Base-by-base conservation (phyloP, 495 filamentous ascomycete species). In the Apiosordaria backusii region DNA sequence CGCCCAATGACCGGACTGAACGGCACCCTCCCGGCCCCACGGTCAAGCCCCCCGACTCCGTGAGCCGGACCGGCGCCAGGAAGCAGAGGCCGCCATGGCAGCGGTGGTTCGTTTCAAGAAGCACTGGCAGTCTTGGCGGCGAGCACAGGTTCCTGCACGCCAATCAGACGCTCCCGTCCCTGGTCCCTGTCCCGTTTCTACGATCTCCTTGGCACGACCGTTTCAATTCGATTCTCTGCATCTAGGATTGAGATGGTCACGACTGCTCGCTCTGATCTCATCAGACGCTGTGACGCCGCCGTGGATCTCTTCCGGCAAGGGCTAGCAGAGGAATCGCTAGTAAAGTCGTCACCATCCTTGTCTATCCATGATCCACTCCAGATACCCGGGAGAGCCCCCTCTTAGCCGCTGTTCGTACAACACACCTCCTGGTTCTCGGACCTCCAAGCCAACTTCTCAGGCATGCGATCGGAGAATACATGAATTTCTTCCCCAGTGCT, bases 81-180 rank as follows among this genome's bases (percentile, higher is more conserved):
- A 55, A 55, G 62, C 67, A 67, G 70, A 72, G 70, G 70, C 70
- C 70, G 70, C 70, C 70, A 57, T 67, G 57, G 52, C 22, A 21
- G n/a, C 6, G 18, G n/a, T 25, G 16, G n/a, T 40, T 59, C 23
- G 54, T 60, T 19, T 21, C 57, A 60, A 61, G 24, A 15, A 40
- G 13, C 59, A 21, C 5, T 61, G 27, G 19, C 59, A 27, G 19
- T 5, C 26, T 61, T 25, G 59, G 24, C 27, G 6, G n/a, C 13
- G 18, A 15, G 24, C 25, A 19, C 18, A n/a, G 57, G 18, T 29
- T 24, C 15, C 19, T 22, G 57, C 16, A 19, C 19, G 18, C 67
- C 67, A 68, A 68, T 68, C 40, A 68, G 58, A 40, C 3, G 16
- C 27, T 1, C 23, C 23, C 26, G 57, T 23, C 25, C 59, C 21